Evolutionary conservation across 2,329 filamentous ascomycete species (phyloP), one percentile per base, ranked within the genome.

Genomic region (Microdochium bolleyi): DNA sequence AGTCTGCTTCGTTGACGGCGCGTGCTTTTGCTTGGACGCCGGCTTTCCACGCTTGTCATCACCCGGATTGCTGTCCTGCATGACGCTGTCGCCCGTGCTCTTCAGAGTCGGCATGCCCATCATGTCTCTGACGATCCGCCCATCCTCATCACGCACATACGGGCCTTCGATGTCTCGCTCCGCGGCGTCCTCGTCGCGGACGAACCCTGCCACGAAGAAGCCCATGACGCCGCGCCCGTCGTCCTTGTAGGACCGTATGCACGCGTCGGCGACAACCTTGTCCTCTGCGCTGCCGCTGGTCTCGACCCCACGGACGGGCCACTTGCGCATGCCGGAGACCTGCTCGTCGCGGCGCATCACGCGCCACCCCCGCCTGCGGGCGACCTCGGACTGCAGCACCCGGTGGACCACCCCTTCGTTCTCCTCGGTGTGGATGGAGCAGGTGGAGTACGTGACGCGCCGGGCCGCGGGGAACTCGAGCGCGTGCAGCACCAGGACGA

Each of bases 181-280:
- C 24, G 52, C 41, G 48, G n/a, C 48, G n/a, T 51, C 37, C 10
- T 46, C 59, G 46, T 87, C 80, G 51, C 88, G 76, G 2, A 89
- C 79, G 68, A 99, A 96, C 0, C 80, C 89, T n/a, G 84, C 90
- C 21, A 96, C 88, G 61, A 99, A 99, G 70, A 99, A 97, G 0
- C 94, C 92, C 81, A 96, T 96, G 1, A 92, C 88, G 0, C 91
- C 90, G 57, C 87, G 82, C 10, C 84, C 85, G 60, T 92, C 90
- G 24, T 83, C 88, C 60, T 92, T 88, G 67, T 88, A 85, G 30
- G 89, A 89, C 54, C 92, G 77, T 53, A 96, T 86, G 63, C 91
- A 96, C 2, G 80, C 88, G 24, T 92, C 85, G 5, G 84, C 80
- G 1, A 89, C 66, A 2, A 46, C 19, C 19, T 46, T 46, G 19